phyloP scores from a whole-genome alignment of 345 rosid species.

The Populus nigra region DNA sequence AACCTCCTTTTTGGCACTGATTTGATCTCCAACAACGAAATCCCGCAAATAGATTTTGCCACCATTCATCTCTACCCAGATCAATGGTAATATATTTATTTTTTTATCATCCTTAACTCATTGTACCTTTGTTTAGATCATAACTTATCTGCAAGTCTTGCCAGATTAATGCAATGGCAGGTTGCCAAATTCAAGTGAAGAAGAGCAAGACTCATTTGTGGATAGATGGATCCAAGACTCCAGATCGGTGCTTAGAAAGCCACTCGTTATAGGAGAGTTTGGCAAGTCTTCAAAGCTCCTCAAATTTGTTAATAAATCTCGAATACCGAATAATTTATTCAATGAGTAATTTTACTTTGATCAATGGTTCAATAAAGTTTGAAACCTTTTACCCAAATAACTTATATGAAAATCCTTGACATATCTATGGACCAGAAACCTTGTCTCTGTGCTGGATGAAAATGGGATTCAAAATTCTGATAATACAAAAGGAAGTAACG shows the following conservation, averaged over 20 bases:
- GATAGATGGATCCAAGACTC: slow-evolving; percentile 53
- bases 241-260: slow-evolving; percentile 42
- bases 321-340: no score
- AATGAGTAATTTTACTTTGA: no score
- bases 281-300: slow-evolving; percentile 49
- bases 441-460: no score
- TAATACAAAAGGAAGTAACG: no score
- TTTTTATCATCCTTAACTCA: background rate
- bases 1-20: slow-evolving; percentile 45
- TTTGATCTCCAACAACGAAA: slow-evolving; percentile 60
- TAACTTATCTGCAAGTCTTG: background rate
- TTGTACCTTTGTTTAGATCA: background rate
- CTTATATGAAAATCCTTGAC: no score
- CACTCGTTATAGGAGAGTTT: slow-evolving; percentile 57
- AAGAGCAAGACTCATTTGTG: slow-evolving; percentile 38
- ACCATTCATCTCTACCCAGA: slow-evolving; percentile 78
- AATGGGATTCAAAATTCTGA: no score
- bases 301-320: no score
- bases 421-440: no score
- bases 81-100: slow-evolving; percentile 44
- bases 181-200: slow-evolving; percentile 42
- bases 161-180: slow-evolving; percentile 30
- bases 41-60: slow-evolving; percentile 59
- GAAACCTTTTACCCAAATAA: no score
- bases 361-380: no score